A percentile compares a stretch with the other conserved stretches of the same genome.
Evolutionary conservation across 352 stramenopile genomes (phyloP).

Genomic region (Globisporangium lucens): DNA sequence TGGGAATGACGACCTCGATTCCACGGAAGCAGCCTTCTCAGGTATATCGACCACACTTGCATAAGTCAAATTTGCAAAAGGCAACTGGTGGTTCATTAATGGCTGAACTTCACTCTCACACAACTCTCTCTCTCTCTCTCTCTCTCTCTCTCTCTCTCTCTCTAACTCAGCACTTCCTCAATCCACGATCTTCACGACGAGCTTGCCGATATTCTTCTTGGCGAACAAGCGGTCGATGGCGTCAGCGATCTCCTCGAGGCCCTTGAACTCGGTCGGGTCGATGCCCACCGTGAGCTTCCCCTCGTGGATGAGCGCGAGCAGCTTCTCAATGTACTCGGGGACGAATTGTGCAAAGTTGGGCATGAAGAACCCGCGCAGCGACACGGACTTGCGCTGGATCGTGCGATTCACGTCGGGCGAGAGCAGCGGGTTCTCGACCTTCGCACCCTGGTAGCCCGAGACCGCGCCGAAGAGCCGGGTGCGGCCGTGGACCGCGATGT

Average conservation of each 20-base stretch:
- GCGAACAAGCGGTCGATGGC: conserved; percentile 52
- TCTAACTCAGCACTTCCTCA: background rate
- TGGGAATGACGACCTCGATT: too few species aligned
- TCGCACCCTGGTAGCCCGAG: conserved; percentile 43
- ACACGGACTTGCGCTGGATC: conserved; percentile 25
- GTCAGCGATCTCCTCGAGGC: conserved; percentile 44
- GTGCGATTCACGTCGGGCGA: conserved; percentile 9
- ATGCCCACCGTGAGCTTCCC: conserved; percentile 37
- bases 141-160: background rate
- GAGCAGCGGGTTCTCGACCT: conserved; percentile 4
- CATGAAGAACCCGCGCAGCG: conserved; percentile 32
- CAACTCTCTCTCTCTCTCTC: too few species aligned
- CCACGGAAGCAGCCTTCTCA: too few species aligned
- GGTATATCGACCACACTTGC: too few species aligned
- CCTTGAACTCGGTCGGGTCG: conserved; percentile 33
- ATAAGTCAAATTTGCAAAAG: too few species aligned
- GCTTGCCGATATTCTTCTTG: conserved; percentile 57
- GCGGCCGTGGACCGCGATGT: conserved; percentile 28
- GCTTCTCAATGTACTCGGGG: conserved; percentile 32
- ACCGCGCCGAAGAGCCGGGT: conserved; percentile 42
- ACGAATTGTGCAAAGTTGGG: conserved; percentile 30
- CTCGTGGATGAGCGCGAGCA: conserved; percentile 43
- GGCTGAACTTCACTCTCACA: background rate
- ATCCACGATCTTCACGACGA: conserved; percentile 44
- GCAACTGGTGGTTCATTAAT: background rate